phyloP scores from a whole-genome alignment of 768 basidiomycete species.

The Russula compacta region DNA sequence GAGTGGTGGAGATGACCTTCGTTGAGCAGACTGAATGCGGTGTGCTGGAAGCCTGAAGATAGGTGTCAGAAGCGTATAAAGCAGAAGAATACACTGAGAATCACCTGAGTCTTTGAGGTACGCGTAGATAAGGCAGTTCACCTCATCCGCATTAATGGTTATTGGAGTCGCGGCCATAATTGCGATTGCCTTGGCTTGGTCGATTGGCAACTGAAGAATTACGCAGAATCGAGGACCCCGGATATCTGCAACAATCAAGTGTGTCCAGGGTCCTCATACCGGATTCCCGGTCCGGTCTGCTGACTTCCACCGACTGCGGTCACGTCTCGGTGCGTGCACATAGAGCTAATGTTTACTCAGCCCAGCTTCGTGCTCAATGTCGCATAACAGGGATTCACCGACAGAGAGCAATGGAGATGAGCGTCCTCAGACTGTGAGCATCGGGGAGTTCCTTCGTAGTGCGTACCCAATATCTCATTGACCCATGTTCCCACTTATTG shows the following conservation, averaged over 20 bases:
- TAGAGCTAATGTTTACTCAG: neutral
- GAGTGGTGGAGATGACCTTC: constrained; percentile 67
- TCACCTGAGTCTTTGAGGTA: constrained; percentile 78
- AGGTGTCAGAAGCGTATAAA: constrained; percentile 7
- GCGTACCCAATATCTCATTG: neutral
- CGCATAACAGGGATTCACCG: neutral
- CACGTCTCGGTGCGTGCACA: neutral
- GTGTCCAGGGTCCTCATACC: neutral
- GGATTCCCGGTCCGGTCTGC: neutral
- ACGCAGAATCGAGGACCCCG: constrained; percentile 21
- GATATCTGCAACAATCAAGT: neutral
- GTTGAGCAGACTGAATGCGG: constrained; percentile 70
- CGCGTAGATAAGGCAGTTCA: constrained; percentile 78
- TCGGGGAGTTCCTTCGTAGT: constrained; percentile 7
- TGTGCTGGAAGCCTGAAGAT: constrained; percentile 62
- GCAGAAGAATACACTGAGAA: constrained; percentile 2
- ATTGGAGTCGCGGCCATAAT: constrained; percentile 34
- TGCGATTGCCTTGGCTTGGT: neutral
- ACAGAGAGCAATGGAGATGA: neutral
- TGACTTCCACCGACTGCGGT: neutral
- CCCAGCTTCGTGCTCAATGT: neutral
- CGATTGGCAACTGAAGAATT: too few species aligned
- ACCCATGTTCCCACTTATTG: neutral
- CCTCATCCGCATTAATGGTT: constrained; percentile 68
- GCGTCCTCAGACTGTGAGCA: neutral